A percentile compares a stretch with the other conserved stretches of the same genome.
Conservation (phyloP, 1,284 basidiomycete species). For the Rhodotorula sp. region DNA sequence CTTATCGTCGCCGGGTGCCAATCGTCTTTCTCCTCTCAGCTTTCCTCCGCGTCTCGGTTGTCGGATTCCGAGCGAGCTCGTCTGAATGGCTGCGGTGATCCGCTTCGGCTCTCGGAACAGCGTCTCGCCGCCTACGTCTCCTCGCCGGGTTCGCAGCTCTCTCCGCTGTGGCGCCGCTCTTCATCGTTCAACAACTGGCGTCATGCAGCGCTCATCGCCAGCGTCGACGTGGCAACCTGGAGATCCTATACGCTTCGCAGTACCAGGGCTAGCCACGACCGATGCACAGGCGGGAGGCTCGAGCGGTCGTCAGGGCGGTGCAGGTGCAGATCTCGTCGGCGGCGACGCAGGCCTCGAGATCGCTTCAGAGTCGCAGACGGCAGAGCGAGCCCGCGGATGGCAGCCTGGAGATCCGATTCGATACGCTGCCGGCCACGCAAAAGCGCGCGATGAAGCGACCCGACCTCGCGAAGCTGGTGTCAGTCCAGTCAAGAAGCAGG, state of each 20-base stretch:
- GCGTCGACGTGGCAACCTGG: constrained; percentile 2
- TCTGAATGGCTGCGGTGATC: background rate
- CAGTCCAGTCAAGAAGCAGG: background rate
- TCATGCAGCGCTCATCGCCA: no score
- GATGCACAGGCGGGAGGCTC: no score
- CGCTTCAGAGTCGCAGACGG: background rate
- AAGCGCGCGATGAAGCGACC: background rate
- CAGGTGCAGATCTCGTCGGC: background rate
- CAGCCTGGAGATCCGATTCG: background rate
- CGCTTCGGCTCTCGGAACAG: background rate
- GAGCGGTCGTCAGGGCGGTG: no score
- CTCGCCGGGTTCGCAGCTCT: background rate
- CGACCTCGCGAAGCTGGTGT: background rate
- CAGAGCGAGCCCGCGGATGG: background rate
- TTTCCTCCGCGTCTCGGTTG: no score
- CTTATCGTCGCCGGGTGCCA: no score
- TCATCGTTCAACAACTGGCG: no score
- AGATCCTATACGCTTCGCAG: constrained; percentile 4
- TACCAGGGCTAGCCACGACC: no score
- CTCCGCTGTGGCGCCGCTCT: no score
- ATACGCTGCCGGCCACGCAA: background rate
- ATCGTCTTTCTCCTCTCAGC: no score
- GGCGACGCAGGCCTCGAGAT: no score
- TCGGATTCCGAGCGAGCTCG: no score
- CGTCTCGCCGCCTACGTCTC: background rate